Percentiles rank a stretch among this genome's conserved stretches.
Conservation (phyloP, 768 basidiomycete genomes). For the Clitopilus passeckerianus region DNA sequence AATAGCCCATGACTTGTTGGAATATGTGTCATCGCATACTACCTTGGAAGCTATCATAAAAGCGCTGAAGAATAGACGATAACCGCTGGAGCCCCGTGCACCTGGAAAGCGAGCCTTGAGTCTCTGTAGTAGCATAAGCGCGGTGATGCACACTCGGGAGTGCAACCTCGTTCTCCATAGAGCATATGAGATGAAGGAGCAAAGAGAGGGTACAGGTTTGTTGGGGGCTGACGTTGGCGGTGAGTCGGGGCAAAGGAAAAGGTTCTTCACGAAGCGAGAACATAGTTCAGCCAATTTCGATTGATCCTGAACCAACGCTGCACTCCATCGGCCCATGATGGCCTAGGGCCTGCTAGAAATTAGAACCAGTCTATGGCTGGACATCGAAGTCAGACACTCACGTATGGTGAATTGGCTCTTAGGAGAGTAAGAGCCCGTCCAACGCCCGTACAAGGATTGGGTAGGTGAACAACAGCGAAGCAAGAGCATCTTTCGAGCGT, state of each 20-base stretch:
- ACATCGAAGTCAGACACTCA: too few relatives aligned
- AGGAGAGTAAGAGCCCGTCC: too few relatives aligned
- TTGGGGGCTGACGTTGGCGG: slow-evolving; percentile 58
- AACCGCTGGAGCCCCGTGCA: slow-evolving; percentile 84
- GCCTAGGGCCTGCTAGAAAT: too few relatives aligned
- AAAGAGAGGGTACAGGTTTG: slow-evolving; percentile 24
- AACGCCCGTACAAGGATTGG: too few relatives aligned
- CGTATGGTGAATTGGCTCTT: too few relatives aligned
- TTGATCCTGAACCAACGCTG: too few relatives aligned
- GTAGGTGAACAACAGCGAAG: too few relatives aligned
- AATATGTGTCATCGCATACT: slow-evolving; percentile 93
- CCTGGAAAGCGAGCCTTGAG: slow-evolving; percentile 88
- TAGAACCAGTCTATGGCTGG: too few relatives aligned
- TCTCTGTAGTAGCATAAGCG: slow-evolving; percentile 65
- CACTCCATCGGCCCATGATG: too few relatives aligned
- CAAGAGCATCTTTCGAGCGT: too few relatives aligned
- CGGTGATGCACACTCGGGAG: slow-evolving; percentile 62
- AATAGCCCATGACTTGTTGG: slow-evolving; percentile 88
- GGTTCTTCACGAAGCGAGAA: slow-evolving; percentile 75
- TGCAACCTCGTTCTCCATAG: slow-evolving; percentile 80
- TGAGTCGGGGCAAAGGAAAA: slow-evolving; percentile 82
- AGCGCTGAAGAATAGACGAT: slow-evolving; percentile 84
- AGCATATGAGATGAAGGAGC: slow-evolving; percentile 74
- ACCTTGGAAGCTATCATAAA: slow-evolving; percentile 92
- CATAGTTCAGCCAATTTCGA: slow-evolving; percentile 53